Percentiles rank a stretch among this genome's conserved stretches.
Conservation (phyloP, 768 basidiomycete species). For the Lactifluus hygrophoroides region DNA sequence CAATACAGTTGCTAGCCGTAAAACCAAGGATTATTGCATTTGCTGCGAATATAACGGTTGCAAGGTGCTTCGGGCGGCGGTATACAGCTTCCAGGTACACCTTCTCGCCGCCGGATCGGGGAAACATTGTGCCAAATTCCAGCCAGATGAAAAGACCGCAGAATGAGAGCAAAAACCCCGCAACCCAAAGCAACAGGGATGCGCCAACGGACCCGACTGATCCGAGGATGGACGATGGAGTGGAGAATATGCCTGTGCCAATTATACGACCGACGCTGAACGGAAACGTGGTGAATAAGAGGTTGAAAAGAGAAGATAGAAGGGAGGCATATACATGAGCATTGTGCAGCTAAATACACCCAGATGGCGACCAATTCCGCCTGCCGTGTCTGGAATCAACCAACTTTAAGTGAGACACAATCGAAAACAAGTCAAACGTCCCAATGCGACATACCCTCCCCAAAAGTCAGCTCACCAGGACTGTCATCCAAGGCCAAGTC, state of each 20-base stretch:
- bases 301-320: neutral
- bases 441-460: conserved; percentile 35
- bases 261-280: conserved; percentile 45
- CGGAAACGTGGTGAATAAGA: neutral
- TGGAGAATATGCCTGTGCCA: conserved; percentile 57
- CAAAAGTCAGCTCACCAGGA: conserved; percentile 39
- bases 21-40: too few relatives aligned
- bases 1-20: conserved; percentile 41
- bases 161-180: conserved; percentile 49
- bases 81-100: too few relatives aligned
- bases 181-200: conserved; percentile 55
- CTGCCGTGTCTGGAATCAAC: conserved; percentile 34
- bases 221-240: conserved; percentile 48
- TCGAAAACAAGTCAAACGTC: neutral
- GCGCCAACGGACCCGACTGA: conserved; percentile 56
- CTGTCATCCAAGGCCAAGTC: conserved; percentile 19
- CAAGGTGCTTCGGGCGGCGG: too few relatives aligned
- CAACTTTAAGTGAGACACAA: too few relatives aligned
- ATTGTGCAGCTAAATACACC: conserved; percentile 50
- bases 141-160: conserved; percentile 58
- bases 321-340: conserved; percentile 33
- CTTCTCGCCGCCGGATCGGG: too few relatives aligned
- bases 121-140: conserved; percentile 56
- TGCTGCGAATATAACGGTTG: too few relatives aligned
- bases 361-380: conserved; percentile 50